phyloP scores from a whole-genome alignment of 106 monocot species.

The Ottelia alismoides region DNA sequence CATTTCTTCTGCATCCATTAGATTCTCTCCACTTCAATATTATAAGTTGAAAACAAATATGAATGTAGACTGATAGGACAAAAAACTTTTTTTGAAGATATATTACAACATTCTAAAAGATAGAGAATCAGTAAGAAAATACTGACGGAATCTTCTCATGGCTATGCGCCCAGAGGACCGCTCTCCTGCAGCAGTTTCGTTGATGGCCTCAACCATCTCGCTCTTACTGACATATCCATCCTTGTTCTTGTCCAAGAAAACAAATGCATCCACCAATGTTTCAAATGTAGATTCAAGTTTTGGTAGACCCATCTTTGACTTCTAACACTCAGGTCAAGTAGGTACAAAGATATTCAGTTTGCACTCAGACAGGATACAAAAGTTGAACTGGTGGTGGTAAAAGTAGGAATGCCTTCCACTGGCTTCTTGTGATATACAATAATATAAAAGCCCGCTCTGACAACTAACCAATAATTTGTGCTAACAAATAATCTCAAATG shows the following conservation, averaged over 20 bases:
- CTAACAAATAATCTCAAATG: too few species aligned
- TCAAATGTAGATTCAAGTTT: constrained; percentile 57
- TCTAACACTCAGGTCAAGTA: constrained; percentile 22
- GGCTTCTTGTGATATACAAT: too few species aligned
- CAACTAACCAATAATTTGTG: too few species aligned
- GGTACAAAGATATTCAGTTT: too few species aligned
- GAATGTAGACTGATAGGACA: background rate
- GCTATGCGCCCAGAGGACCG: constrained; percentile 58
- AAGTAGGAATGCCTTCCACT: too few species aligned
- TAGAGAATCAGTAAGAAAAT: background rate
- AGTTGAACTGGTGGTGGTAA: too few species aligned
- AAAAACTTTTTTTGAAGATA: background rate
- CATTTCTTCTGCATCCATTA: constrained; percentile 52
- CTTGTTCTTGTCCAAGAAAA: constrained; percentile 80
- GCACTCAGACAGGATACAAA: too few species aligned
- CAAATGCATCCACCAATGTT: constrained; percentile 60
- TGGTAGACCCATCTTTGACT: constrained; percentile 42
- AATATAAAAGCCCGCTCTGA: too few species aligned
- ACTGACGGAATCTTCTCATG: constrained; percentile 71
- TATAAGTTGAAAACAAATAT: background rate
- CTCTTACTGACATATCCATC: constrained; percentile 74
- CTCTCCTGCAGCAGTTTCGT: constrained; percentile 37
- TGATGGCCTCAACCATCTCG: constrained; percentile 62
- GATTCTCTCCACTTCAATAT: background rate
- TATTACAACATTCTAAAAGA: background rate